phyloP scores from a whole-genome alignment of 2,329 filamentous ascomycete species.

The Botrytis hyacinthi region DNA sequence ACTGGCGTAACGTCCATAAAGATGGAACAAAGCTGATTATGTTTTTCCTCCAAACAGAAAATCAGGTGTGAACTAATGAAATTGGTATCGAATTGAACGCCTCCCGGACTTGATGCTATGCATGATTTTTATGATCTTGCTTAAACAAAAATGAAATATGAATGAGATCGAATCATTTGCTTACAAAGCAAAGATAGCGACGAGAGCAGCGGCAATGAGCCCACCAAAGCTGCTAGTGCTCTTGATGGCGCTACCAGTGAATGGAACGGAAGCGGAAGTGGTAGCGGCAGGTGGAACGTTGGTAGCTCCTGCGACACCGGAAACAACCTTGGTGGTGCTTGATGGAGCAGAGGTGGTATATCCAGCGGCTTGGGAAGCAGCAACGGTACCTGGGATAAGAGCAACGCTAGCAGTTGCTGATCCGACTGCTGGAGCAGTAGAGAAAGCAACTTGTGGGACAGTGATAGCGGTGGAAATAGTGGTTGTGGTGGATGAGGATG shows the following conservation, averaged over 20 bases:
- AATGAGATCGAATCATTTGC: neutral
- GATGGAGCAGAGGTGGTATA: conserved; percentile 29
- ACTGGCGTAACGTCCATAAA: conserved; percentile 32
- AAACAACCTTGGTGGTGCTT: neutral
- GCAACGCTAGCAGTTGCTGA: conserved; percentile 31
- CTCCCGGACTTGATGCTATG: conserved; percentile 10
- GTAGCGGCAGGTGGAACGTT: conserved; percentile 33
- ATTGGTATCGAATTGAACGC: conserved; percentile 30
- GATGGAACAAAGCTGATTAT: conserved; percentile 24
- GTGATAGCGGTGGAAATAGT: conserved; percentile 48
- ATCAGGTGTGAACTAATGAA: conserved; percentile 15
- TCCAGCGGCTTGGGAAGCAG: conserved; percentile 24
- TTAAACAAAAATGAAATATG: conserved; percentile 15
- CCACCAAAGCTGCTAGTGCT: conserved; percentile 32
- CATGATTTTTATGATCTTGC: neutral
- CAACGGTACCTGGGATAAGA: conserved; percentile 41
- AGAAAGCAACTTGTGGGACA: conserved; percentile 53
- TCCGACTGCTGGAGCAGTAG: conserved; percentile 27
- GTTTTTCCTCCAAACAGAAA: neutral
- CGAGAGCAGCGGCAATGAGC: conserved; percentile 30
- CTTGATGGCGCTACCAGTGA: conserved; percentile 38
- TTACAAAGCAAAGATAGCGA: conserved; percentile 35
- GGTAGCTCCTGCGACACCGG: conserved; percentile 18
- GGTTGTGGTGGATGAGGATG: conserved; percentile 51
- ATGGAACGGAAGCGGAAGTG: conserved; percentile 39